Conservation (phyloP, 805 yeast genomes). For the Hanseniaspora lindneri region DNA sequence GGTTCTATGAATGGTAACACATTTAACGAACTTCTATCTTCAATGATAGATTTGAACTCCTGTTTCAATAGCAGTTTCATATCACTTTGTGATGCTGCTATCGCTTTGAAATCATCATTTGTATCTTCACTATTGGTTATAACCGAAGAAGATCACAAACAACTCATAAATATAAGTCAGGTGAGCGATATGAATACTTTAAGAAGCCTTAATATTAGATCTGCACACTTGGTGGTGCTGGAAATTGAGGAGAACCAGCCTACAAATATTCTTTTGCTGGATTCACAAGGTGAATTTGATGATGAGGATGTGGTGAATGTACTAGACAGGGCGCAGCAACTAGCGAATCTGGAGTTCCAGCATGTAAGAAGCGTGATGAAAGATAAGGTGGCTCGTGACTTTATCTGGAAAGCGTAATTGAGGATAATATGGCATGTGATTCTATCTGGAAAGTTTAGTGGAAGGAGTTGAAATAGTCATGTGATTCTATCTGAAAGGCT, state of each 20-base stretch:
- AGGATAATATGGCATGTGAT: too few relatives aligned
- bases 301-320: constrained; percentile 42
- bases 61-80: constrained; percentile 61
- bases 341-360: constrained; percentile 36
- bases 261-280: constrained; percentile 50
- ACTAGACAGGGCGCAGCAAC: constrained; percentile 41
- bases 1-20: constrained; percentile 28
- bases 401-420: constrained; percentile 44
- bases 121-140: constrained; percentile 42
- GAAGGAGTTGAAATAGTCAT: too few relatives aligned
- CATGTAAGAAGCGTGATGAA: constrained; percentile 39
- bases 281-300: constrained; percentile 59
- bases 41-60: constrained; percentile 47
- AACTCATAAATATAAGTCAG: constrained; percentile 37
- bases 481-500: too few relatives aligned
- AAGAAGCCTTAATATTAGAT: constrained; percentile 35
- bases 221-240: constrained; percentile 58
- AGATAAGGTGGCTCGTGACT: constrained; percentile 40
- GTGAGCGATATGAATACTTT: constrained; percentile 16
- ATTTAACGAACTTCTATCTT: constrained; percentile 23
- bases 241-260: constrained; percentile 40
- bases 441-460: too few relatives aligned
- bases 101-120: constrained; percentile 54
- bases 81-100: constrained; percentile 71
- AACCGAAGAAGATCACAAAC: constrained; percentile 20